phyloP scores from a whole-genome alignment of 208 protist genomes.

The Trypanosoma conorhini region DNA sequence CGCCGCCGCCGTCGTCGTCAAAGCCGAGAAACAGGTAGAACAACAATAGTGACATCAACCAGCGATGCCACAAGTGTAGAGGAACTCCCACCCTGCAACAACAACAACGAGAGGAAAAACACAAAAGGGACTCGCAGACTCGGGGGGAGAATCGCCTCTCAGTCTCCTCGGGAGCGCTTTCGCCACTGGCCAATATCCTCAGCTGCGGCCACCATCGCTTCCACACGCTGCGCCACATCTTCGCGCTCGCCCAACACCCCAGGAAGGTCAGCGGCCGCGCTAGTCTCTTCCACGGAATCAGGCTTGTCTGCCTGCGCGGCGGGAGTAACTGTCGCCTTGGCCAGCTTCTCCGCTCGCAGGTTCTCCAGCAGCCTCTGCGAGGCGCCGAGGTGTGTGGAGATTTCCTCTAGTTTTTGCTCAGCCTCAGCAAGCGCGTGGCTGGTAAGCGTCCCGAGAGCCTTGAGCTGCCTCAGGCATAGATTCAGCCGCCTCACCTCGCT shows the following conservation, averaged over 20 bases:
- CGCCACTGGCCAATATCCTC: constrained; percentile 27
- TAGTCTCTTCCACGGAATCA: not conserved
- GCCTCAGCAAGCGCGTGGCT: constrained; percentile 34
- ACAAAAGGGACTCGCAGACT: not conserved
- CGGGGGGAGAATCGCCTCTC: not conserved
- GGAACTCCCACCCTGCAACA: not conserved
- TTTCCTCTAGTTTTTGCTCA: constrained; percentile 39
- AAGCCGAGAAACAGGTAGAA: not conserved
- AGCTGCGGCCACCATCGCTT: constrained; percentile 9
- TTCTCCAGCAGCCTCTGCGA: constrained; percentile 9
- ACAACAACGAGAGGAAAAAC: not conserved
- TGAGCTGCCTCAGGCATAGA: constrained; percentile 67
- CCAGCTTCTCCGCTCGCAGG: constrained; percentile 7
- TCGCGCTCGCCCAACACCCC: not conserved
- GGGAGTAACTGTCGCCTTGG: not conserved
- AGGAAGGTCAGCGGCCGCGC: not conserved
- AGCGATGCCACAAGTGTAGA: not conserved
- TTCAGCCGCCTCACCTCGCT: constrained; percentile 41
- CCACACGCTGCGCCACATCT: constrained; percentile 13
- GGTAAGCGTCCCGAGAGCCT: constrained; percentile 58
- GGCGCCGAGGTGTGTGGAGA: constrained; percentile 5
- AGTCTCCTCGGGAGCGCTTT: not conserved
- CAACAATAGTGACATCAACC: not conserved
- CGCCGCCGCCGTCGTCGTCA: too few relatives aligned
- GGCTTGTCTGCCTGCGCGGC: not conserved